phyloP scores from a whole-genome alignment of 2,329 filamentous ascomycete species.

The Cephalotrichum gorgonifer region DNA sequence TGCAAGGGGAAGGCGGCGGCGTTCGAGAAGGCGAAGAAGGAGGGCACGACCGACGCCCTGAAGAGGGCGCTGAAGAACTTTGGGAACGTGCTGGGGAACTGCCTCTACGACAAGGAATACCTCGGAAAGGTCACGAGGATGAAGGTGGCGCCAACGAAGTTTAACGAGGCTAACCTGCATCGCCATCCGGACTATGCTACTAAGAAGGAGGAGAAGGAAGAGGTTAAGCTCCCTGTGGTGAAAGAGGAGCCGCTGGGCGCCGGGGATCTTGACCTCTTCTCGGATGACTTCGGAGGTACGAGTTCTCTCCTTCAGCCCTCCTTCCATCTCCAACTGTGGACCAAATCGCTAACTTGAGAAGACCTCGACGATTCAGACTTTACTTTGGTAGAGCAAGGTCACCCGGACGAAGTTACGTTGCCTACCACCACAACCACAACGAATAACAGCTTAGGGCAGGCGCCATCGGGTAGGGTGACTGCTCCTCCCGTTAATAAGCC shows the following conservation, averaged over 20 bases:
- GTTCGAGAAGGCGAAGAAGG: conserved; percentile 98
- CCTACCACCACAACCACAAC: no score
- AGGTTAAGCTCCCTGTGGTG: not conserved
- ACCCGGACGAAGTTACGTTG: conserved; percentile 63
- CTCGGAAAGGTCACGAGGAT: conserved; percentile 82
- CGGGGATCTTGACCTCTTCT: conserved; percentile 3
- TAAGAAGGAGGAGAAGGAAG: conserved; percentile 30
- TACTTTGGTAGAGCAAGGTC: conserved; percentile 55
- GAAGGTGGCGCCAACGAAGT: conserved; percentile 63
- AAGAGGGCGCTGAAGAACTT: conserved; percentile 87
- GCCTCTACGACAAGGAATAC: conserved; percentile 95
- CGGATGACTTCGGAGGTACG: conserved; percentile 16
- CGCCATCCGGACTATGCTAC: conserved; percentile 69
- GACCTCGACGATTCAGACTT: conserved; percentile 73
- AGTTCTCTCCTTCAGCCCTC: not conserved
- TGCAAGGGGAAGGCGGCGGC: conserved; percentile 89
- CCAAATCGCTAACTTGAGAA: conserved; percentile 10
- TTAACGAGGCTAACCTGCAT: conserved; percentile 70
- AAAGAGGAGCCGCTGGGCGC: not conserved
- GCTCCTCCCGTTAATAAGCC: conserved; percentile 11
- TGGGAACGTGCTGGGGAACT: conserved; percentile 95
- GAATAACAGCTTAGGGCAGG: conserved; percentile 12
- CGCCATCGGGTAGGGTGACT: conserved; percentile 10
- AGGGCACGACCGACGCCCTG: conserved; percentile 87
- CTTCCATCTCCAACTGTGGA: not conserved